Conservation (phyloP, 352 stramenopile genomes). For the Globisporangium camurandrum region DNA sequence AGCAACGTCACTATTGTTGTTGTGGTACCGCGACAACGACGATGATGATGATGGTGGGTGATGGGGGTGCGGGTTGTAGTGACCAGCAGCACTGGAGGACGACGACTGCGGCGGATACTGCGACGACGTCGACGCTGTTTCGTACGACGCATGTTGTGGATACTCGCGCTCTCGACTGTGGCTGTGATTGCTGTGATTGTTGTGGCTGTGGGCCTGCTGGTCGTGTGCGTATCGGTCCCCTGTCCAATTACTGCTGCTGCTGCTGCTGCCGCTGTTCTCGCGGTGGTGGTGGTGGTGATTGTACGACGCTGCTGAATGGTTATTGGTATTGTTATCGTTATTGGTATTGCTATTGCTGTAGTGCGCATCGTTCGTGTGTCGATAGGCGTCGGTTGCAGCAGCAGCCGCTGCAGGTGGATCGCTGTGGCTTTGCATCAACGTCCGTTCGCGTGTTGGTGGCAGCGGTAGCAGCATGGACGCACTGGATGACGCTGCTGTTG, state of each 20-base stretch:
- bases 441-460: neutral
- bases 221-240: neutral
- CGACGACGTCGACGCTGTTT: neutral
- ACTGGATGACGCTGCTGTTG: neutral
- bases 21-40: no score
- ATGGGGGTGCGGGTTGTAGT: no score
- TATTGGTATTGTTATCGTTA: neutral
- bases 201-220: neutral
- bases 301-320: conserved; percentile 4
- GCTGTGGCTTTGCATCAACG: conserved; percentile 12
- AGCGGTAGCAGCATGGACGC: neutral
- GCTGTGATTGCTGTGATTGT: conserved; percentile 7
- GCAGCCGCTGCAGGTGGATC: conserved; percentile 3
- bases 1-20: no score
- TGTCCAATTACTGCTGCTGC: conserved; percentile 9
- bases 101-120: conserved; percentile 1
- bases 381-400: no score
- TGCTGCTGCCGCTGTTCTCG: conserved; percentile 11
- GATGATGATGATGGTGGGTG: no score
- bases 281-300: conserved; percentile 2
- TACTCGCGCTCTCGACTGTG: conserved; percentile 13
- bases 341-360: neutral
- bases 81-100: no score
- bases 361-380: no score
- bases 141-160: neutral